Conservation (phyloP, 148 eudicot genomes). For the Amaranthus palmeri region DNA sequence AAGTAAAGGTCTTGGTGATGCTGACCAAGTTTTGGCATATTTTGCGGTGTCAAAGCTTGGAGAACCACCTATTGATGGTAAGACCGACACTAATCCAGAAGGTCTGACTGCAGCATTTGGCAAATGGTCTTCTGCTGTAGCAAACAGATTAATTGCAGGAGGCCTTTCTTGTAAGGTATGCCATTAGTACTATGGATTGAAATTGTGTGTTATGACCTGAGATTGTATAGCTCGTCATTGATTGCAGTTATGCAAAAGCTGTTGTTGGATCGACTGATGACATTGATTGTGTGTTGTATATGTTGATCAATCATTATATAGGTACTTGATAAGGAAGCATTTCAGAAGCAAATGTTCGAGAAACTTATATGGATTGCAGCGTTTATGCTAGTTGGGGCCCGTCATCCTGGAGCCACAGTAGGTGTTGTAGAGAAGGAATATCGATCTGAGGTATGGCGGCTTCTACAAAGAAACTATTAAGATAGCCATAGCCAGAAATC, state of each 20-base stretch:
- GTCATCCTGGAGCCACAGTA: conserved; percentile 96
- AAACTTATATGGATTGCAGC: conserved; percentile 97
- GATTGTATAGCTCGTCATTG: neutral
- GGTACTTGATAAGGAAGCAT: conserved; percentile 90
- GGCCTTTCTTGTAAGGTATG: conserved; percentile 94
- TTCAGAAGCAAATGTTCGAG: conserved; percentile 93
- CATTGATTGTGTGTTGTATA: neutral
- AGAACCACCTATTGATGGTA: conserved; percentile 86
- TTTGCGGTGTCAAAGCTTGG: conserved; percentile 96
- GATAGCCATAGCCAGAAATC: neutral
- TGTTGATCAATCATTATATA: conserved; percentile 21
- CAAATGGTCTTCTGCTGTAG: conserved; percentile 92
- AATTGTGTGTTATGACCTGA: neutral
- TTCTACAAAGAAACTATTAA: neutral
- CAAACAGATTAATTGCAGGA: conserved; percentile 73
- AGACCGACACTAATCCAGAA: conserved; percentile 91
- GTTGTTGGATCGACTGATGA: neutral
- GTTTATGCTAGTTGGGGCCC: conserved; percentile 98
- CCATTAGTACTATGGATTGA: neutral
- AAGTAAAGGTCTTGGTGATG: conserved; percentile 77
- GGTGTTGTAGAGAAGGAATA: conserved; percentile 90
- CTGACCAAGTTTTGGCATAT: conserved; percentile 88
- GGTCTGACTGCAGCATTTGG: conserved; percentile 94
- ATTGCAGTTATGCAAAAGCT: neutral
- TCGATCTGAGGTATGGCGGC: conserved; percentile 61